Evolutionary conservation across 352 stramenopile genomes (phyloP), one percentile per base, ranked within the genome.

Genomic region (Phytophthora tentaculata): DNA sequence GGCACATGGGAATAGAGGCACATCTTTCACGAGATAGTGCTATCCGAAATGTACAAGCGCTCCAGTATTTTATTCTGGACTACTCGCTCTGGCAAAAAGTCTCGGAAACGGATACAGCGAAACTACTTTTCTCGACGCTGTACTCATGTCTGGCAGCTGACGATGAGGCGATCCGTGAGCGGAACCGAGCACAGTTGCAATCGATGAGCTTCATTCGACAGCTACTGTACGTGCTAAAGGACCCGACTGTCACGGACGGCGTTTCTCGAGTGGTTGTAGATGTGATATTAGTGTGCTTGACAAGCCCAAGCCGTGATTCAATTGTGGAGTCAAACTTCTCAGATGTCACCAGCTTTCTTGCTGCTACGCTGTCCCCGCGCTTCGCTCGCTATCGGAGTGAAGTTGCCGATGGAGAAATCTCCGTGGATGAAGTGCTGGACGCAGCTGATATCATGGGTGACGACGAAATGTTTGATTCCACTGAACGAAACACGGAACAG

Each of bases 51-150:
- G 66, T 91, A 13, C 71, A 87, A 37, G 85, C 83, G 9, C 63
- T 91, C 16, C 85, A 93, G 53, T 75, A 93, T 39, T 91, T 91
- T 56, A 75, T 91, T 26, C 60, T 93, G 48, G 85, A 93, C 52
- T 88, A 89, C 41, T 88, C 78, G 2, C 70, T 93, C 10, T 93
- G 85, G 85, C 71, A 88, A 53, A 80, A 81, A 61, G 73, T 75
- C 0, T 37, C 72, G 3, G 59, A 44, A 0, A 64, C 47, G 4
- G 55, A 71, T 14, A 86, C 76, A 7, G 73, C 86, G 14, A 79
- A 82, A 22, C 49, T 80, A 7, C 71, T 93, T 2, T 93, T 91
- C 50, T 89, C 82, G 26, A 69, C 81, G 23, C 72, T 93, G 13
- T 93, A 93, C 54, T 78, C 77, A 14, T 88, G 73, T 23, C 61